Evolutionary conservation across 2,329 filamentous ascomycete species (phyloP).

Genomic region (Neocucurbitaria cava): DNA sequence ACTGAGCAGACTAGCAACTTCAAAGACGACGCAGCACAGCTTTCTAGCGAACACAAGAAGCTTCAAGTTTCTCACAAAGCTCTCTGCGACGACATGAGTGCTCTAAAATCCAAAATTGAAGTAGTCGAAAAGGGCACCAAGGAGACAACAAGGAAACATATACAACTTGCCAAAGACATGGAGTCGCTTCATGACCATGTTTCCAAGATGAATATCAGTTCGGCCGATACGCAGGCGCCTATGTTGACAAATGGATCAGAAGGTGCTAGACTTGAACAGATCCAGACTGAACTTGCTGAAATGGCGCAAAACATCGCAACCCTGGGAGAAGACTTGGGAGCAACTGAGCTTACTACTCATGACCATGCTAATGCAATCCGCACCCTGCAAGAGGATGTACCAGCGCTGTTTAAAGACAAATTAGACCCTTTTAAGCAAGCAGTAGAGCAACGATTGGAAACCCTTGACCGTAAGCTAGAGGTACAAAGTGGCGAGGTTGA

Average conservation of each 20-base stretch:
- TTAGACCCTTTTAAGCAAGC: slow-evolving; percentile 14
- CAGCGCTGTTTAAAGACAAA: slow-evolving; percentile 8
- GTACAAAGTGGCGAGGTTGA: neutral
- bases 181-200: neutral
- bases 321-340: neutral
- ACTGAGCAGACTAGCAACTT: too few relatives aligned
- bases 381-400: neutral
- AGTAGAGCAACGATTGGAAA: neutral
- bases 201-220: neutral
- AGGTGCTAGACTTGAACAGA: neutral
- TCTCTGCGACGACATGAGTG: neutral
- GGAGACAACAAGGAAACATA: neutral
- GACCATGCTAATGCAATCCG: neutral
- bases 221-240: neutral
- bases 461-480: neutral
- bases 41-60: neutral
- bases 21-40: too few relatives aligned
- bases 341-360: neutral
- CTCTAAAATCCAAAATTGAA: neutral
- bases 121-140: neutral
- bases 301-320: neutral
- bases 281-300: neutral
- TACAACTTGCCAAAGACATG: neutral
- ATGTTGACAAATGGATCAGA: neutral
- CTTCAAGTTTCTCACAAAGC: neutral